Percentiles rank a stretch among this genome's conserved stretches.
Evolutionary conservation across 495 filamentous ascomycete species (phyloP).

Genomic region (Trichocladium uniseriatum): DNA sequence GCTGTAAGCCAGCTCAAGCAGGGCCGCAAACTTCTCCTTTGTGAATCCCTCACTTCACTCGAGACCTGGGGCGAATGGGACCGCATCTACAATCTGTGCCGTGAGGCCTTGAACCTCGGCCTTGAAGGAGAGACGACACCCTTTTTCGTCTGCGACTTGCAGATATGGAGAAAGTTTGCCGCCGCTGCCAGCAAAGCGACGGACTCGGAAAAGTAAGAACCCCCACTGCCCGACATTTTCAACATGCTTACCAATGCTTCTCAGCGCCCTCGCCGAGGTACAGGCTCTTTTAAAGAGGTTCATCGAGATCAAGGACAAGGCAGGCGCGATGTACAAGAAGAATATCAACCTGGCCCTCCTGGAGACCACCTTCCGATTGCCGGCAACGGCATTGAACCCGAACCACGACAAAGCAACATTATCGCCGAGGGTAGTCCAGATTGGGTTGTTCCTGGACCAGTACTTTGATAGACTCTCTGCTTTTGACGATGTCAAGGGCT

Average conservation of each 20-base stretch:
- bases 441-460: conserved; percentile 26
- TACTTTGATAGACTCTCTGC: conserved; percentile 26
- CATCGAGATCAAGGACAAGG: conserved; percentile 18
- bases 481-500: conserved; percentile 30
- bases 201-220: conserved; percentile 25
- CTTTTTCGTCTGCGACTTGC: conserved; percentile 29
- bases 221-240: background rate
- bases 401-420: conserved; percentile 6
- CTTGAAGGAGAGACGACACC: conserved; percentile 17
- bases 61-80: conserved; percentile 27
- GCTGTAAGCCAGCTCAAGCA: conserved; percentile 23
- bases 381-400: background rate
- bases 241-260: conserved; percentile 1
- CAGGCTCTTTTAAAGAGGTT: conserved; percentile 19
- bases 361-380: conserved; percentile 19
- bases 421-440: conserved; percentile 22
- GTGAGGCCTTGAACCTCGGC: conserved; percentile 17
- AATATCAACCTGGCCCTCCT: conserved; percentile 23
- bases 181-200: conserved; percentile 23
- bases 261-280: conserved; percentile 27
- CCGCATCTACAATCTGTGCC: conserved; percentile 26
- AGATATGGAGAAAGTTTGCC: conserved; percentile 23
- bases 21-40: conserved; percentile 27
- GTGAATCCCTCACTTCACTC: conserved; percentile 20
- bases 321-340: conserved; percentile 27